Base-by-base conservation (phyloP, 2,329 filamentous ascomycete genomes). In the Ophiostoma australiae region DNA sequence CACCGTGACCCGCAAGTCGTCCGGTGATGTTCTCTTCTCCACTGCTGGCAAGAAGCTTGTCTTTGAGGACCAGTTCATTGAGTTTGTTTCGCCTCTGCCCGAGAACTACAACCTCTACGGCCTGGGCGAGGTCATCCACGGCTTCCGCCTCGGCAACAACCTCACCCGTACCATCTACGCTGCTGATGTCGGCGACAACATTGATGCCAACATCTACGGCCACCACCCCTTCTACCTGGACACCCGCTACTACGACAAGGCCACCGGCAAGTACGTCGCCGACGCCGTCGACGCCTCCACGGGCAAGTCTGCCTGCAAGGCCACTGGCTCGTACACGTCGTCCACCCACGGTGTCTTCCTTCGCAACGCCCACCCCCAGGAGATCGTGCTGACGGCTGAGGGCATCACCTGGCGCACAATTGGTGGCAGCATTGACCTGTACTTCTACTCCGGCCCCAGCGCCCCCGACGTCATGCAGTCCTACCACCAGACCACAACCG, bases 31-130 rank as follows among this genome's bases (percentile, higher is more conserved):
- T 3, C 79, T 93, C 11, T 92, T 93, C 77, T 89, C 94, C 75
- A 91, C 90, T 0, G 87, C 87, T 0, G 89, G 84, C 0, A 85
- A 86, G 4, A 82, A 83, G 10, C 80, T 95, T 13, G 82, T 95
- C 63, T 95, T 93, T 75, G 89, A 95, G 80, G 87, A 87, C 13
- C 91, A 95, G 78, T 95, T 93, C 76, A 79, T 95, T 33, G 87
- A 89, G 27, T 82, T 94, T 72, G 85, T 90, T 63, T 94, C 91
- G 1, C 86, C 83, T 72, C 82, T 95, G 13, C 91, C 92, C 0
- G 79, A 86, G 0, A 82, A 88, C 70, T 90, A 91, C 0, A 87
- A 90, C 75, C 81, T 95, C 6, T 95, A 95, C 77, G 92, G 92
- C 0, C 83, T 94, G 1, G 92, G 92, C 48, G 91, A 94, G 79